A percentile compares a stretch with the other conserved stretches of the same genome.
phyloP scores from a whole-genome alignment of 2,329 filamentous ascomycete genomes.

The Exophiala oligosperma region DNA sequence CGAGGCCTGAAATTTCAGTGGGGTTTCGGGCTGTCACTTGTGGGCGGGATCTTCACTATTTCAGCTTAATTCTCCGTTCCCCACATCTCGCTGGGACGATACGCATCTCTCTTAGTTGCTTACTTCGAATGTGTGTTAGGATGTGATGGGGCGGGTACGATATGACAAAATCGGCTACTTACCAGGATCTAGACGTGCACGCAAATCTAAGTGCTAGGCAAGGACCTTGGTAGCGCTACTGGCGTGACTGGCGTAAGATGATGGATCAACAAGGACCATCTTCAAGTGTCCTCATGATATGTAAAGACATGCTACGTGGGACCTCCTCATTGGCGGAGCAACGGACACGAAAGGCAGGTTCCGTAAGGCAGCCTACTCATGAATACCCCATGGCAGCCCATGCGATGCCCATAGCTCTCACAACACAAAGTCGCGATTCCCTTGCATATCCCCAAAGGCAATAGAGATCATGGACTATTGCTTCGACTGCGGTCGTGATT shows the following conservation, averaged over 20 bases:
- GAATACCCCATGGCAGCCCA: constrained; percentile 1
- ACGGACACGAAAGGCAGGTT: constrained; percentile 1
- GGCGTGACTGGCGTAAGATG: not conserved
- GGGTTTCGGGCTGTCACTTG: not conserved
- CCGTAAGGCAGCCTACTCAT: not conserved
- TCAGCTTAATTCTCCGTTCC: not conserved
- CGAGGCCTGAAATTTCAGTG: not conserved
- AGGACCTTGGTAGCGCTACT: not conserved
- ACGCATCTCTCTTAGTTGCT: not conserved
- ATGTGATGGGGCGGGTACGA: not conserved
- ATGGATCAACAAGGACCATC: not conserved
- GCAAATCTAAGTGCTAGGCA: not conserved
- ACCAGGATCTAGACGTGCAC: not conserved
- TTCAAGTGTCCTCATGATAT: not conserved
- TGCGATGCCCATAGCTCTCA: not conserved
- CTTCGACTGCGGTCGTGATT: constrained; percentile 1
- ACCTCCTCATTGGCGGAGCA: not conserved
- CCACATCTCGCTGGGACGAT: not conserved
- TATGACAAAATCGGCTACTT: not conserved
- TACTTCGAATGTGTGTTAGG: not conserved
- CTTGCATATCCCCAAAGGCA: not conserved
- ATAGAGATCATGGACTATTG: not conserved
- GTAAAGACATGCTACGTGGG: not conserved
- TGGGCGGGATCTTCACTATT: not conserved
- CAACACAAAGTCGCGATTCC: constrained; percentile 2